Conservation (phyloP, 768 basidiomycete species). For the Royoungia palumana region DNA sequence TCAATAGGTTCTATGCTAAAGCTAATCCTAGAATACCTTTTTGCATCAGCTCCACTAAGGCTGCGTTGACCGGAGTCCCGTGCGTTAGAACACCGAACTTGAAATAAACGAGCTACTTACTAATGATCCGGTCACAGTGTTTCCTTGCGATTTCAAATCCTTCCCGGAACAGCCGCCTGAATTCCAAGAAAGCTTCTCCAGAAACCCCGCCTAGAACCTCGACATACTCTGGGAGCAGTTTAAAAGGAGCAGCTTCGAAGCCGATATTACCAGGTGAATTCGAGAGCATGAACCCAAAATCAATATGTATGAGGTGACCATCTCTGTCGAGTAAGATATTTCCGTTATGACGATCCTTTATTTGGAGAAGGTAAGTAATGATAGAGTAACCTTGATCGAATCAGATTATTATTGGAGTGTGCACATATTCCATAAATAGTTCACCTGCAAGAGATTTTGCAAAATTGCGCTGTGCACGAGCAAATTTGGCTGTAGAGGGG, state of each 20-base stretch:
- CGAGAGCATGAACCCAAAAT: conserved; percentile 97
- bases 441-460: conserved; percentile 85
- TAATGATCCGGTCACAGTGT: conserved; percentile 94
- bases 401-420: neutral
- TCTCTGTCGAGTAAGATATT: conserved; percentile 96
- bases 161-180: conserved; percentile 83
- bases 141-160: conserved; percentile 93
- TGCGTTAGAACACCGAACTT: conserved; percentile 3
- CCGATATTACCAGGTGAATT: conserved; percentile 98
- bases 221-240: conserved; percentile 90
- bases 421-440: conserved; percentile 1
- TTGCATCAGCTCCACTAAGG: conserved; percentile 96
- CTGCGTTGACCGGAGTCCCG: conserved; percentile 30
- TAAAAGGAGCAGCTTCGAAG: conserved; percentile 99
- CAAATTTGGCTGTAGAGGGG: conserved; percentile 81
- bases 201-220: conserved; percentile 90
- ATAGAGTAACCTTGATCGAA: conserved; percentile 77
- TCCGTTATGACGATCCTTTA: conserved; percentile 98
- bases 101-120: conserved; percentile 40
- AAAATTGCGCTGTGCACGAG: conserved; percentile 90
- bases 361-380: conserved; percentile 93
- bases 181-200: conserved; percentile 74
- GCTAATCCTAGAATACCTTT: conserved; percentile 56
- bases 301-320: conserved; percentile 94
- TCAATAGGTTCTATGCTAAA: conserved; percentile 1